Evolutionary conservation across 257 asterid genomes (phyloP).

Genomic region (Salvia miltiorrhiza): DNA sequence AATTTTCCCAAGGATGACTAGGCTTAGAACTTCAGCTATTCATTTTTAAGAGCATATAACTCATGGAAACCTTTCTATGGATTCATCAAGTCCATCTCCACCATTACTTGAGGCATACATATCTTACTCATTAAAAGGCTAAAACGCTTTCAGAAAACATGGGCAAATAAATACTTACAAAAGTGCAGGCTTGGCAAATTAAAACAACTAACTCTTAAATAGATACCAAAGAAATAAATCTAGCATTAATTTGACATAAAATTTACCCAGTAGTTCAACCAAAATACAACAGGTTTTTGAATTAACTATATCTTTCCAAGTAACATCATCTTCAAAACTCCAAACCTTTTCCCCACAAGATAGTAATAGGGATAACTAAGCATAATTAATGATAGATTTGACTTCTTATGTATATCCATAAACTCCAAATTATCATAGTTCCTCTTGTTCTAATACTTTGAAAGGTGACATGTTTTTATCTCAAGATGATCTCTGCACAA

Average conservation of each 20-base stretch:
- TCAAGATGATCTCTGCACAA: too few relatives aligned
- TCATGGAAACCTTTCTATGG: slow-evolving; percentile 3
- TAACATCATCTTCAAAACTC: too few relatives aligned
- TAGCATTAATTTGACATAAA: neutral
- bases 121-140: neutral
- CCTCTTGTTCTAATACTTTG: too few relatives aligned
- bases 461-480: too few relatives aligned
- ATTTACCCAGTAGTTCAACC: neutral
- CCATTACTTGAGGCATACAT: neutral
- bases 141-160: neutral
- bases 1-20: neutral
- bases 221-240: neutral
- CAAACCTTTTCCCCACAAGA: too few relatives aligned
- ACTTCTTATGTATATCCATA: too few relatives aligned
- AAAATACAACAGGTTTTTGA: too few relatives aligned
- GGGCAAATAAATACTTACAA: neutral
- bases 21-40: slow-evolving; percentile 1
- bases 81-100: slow-evolving; percentile 3
- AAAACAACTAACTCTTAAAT: neutral
- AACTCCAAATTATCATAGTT: too few relatives aligned
- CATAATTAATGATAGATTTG: too few relatives aligned
- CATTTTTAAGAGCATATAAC: neutral
- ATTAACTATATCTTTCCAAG: too few relatives aligned
- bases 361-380: too few relatives aligned
- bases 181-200: neutral